Percentiles rank a stretch among this genome's conserved stretches.
These are phyloP conservation scores for Orobanche coerulescens DNA, from an alignment of 257 asterid genomes.

Conservation along the genomic window DNA sequence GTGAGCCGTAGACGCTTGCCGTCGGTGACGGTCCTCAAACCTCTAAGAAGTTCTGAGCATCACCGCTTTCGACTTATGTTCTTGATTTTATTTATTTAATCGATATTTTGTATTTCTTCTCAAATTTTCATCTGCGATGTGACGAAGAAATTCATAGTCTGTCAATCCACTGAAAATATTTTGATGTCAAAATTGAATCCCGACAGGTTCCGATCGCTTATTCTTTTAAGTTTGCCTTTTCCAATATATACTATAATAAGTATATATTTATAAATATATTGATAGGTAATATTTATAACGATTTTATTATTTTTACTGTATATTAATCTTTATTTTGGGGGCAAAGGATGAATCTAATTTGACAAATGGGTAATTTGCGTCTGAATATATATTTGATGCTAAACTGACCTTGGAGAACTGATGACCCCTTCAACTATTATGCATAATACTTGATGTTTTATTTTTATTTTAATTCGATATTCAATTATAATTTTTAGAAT, in stretches of 20 bases:
- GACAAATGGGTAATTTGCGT: slow-evolving; percentile 34
- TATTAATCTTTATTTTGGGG: not conserved
- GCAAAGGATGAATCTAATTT: slow-evolving; percentile 26
- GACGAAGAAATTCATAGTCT: slow-evolving; percentile 26
- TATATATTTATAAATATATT: not conserved
- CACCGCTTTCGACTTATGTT: not conserved
- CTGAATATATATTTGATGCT: slow-evolving; percentile 23
- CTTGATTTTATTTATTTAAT: not conserved
- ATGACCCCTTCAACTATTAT: slow-evolving; percentile 3
- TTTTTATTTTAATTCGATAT: too few relatives aligned
- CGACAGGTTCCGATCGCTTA: slow-evolving; percentile 36
- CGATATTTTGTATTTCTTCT: not conserved
- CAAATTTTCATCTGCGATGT: slow-evolving; percentile 16
- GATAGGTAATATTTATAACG: too few relatives aligned
- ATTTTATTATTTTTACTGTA: too few relatives aligned
- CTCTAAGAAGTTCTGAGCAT: slow-evolving; percentile 34
- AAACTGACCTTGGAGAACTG: slow-evolving; percentile 34
- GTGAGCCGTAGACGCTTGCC: slow-evolving; percentile 22
- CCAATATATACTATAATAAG: not conserved
- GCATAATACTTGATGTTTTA: too few relatives aligned
- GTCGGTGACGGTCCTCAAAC: slow-evolving; percentile 23
- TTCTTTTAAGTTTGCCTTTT: not conserved
- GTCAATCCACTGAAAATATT: slow-evolving; percentile 24
- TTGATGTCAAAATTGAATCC: slow-evolving; percentile 29
- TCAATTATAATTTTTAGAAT: too few relatives aligned